phyloP scores from a whole-genome alignment of 116 monocot genomes.

The Posidonia oceanica region DNA sequence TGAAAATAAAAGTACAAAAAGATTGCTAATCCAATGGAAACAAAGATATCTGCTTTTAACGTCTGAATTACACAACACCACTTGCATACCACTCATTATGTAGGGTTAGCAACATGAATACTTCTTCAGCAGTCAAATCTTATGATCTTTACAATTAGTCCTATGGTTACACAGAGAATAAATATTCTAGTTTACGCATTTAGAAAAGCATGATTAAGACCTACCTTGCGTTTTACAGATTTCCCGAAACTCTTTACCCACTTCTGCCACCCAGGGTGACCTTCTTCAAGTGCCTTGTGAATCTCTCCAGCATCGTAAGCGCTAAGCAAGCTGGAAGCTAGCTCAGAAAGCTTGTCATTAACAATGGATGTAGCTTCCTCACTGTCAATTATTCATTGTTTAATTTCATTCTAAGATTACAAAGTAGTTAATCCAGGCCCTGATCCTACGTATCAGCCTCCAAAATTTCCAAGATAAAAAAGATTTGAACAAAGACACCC shows the following conservation, averaged over 20 bases:
- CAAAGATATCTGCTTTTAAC: too few relatives aligned
- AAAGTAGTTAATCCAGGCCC: background rate
- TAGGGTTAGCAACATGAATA: too few relatives aligned
- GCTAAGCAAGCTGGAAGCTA: conserved; percentile 61
- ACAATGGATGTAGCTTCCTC: conserved; percentile 67
- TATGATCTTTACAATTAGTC: background rate
- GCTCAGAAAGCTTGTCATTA: conserved; percentile 75
- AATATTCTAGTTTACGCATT: background rate
- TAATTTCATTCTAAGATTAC: background rate
- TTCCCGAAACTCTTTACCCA: conserved; percentile 98
- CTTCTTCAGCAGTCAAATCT: too few relatives aligned
- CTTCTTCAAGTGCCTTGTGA: conserved; percentile 67
- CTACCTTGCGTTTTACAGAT: conserved; percentile 74
- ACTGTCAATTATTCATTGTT: conserved; percentile 18
- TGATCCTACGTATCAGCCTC: background rate
- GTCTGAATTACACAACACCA: too few relatives aligned
- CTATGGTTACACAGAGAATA: background rate
- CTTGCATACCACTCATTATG: too few relatives aligned
- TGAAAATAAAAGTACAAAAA: too few relatives aligned
- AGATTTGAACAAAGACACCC: too few relatives aligned
- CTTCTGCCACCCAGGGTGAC: conserved; percentile 81
- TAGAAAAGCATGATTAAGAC: background rate
- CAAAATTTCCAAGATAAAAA: too few relatives aligned
- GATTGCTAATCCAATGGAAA: too few relatives aligned
- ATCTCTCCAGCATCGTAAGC: conserved; percentile 82